Evolutionary conservation across 2,329 filamentous ascomycete species (phyloP), one percentile per base, ranked within the genome.

Genomic region (Didymella sp.): DNA sequence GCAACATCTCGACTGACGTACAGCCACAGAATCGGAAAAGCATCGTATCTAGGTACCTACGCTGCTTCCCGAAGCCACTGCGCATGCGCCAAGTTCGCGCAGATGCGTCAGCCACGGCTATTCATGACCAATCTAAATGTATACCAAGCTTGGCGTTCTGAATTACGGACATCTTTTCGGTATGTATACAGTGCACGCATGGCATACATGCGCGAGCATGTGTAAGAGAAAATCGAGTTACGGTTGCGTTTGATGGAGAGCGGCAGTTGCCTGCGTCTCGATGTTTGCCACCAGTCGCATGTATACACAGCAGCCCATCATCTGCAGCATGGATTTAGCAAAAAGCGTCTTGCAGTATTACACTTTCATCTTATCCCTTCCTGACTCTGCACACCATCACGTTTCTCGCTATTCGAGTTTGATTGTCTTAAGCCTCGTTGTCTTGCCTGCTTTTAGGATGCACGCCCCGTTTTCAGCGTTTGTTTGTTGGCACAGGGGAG

Each of bases 11-110:
- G 4, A 50, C 56, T 58, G 35, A 59, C 22, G 31, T 61, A 56
- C 45, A 56, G 24, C 37, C 40, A 71, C 74, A 91, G 89, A 91
- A 79, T 90, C 87, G 74, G 89, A 91, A 74, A 91, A 91, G 77
- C 89, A 91, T 78, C 86, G 89, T 42, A 86, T 89, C 66, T 90
- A 80, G 51, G 43, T 56, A 41, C 31, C 47, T 54, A 33, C 45
- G 44, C 21, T 58, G 33, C 31, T 40, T 24, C 28, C 13, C 19
- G 21, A 51, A 31, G 46, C 54, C 31, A 28, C 53, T 40, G 41
- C 35, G 7, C 33, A 51, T 44, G 22, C 35, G 28, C 55, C 12
- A 38, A 30, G 24, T 15, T 43, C 31, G 42, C 22, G 43, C 46
- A 44, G 28, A 48, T 40, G 25, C 42, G 41, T 54, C 41, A 46